Conservation (phyloP, 129 eudicot genomes). For the Saussurea involucrata region DNA sequence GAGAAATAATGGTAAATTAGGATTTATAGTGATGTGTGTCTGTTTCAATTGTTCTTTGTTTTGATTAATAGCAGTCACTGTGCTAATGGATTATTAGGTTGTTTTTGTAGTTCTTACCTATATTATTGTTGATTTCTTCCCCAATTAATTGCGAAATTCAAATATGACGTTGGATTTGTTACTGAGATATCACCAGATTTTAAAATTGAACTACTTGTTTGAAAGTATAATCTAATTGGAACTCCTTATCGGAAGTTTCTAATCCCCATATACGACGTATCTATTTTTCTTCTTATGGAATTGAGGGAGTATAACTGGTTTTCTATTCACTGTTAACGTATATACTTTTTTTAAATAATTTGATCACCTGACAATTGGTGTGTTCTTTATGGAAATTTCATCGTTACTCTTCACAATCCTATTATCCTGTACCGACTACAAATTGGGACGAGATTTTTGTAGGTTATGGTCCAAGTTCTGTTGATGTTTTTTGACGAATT, state of each 20-base stretch:
- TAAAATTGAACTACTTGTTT: neutral
- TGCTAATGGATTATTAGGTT: slow-evolving; percentile 3
- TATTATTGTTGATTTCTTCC: neutral
- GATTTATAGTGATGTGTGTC: neutral
- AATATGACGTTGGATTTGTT: neutral
- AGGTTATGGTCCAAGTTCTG: slow-evolving; percentile 1
- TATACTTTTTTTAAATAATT: neutral
- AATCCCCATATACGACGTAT: neutral
- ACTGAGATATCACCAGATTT: neutral
- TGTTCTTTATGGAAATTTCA: neutral
- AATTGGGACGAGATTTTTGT: neutral
- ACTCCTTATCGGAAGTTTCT: neutral
- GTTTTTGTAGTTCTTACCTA: neutral
- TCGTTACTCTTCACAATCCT: neutral
- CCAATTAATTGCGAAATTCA: neutral
- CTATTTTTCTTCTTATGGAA: neutral
- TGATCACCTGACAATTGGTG: slow-evolving; percentile 3
- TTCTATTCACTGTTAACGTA: neutral
- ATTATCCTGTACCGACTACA: neutral
- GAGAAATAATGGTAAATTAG: slow-evolving; percentile 61
- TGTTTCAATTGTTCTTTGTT: slow-evolving; percentile 6
- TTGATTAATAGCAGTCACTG: neutral
- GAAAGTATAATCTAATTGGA: neutral
- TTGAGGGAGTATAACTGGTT: neutral
- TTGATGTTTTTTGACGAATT: neutral